Base-by-base conservation (phyloP, 371 early-diverging fungal species). In the Apophysomyces trapeziformis region DNA sequence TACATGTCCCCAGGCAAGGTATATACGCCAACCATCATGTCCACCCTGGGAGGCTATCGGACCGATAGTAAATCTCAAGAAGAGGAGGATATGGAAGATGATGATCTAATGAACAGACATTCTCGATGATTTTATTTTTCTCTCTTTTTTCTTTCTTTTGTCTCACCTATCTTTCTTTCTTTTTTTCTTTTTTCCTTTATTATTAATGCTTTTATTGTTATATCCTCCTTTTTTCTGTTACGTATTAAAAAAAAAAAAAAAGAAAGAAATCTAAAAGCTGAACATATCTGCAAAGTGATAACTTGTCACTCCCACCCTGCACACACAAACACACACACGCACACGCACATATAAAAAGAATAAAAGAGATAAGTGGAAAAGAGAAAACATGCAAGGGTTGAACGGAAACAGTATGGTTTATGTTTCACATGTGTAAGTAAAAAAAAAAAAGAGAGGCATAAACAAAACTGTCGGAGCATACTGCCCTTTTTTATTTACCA, bases 1-100 rank as follows among this genome's bases (percentile, higher is more conserved):
- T 50, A 50, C 54, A 50, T 50, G 54, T 50, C 54, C 16, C 54
- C 54, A 50, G 54, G 54, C 8, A 50, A 50, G 21, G 21, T 50
- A 21, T 50, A 50, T 50, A 50, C 54, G 21, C 54, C 54, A 4
- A 50, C 18, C 21, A 50, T 50, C 21, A 50, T 50, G 54, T 50
- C 54, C 5, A 50, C 54, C 1, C 21, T 50, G 4, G 54, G 54
- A 7, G 21, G 54, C 11, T 50, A 50, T 21, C n/a, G 54, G 21
- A n/a, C 4, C 21, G 54, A 50, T 21, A 21, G 8, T 9, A 50
- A 50, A 41, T 1, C 41, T 11, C 41, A 41, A 21, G 54, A 26
- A 50, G 54, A 50, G 9, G 21, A 50, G 21, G 9, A 9, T 7
- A 26, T 50, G 54, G 54, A 50, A 4, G 21, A 50, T 18, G 50